Percentiles rank a stretch among this genome's conserved stretches.
These are phyloP conservation scores for Rhexocercosporidium sp. DNA, from an alignment of 2,329 filamentous ascomycete genomes.

Conservation along the genomic window DNA sequence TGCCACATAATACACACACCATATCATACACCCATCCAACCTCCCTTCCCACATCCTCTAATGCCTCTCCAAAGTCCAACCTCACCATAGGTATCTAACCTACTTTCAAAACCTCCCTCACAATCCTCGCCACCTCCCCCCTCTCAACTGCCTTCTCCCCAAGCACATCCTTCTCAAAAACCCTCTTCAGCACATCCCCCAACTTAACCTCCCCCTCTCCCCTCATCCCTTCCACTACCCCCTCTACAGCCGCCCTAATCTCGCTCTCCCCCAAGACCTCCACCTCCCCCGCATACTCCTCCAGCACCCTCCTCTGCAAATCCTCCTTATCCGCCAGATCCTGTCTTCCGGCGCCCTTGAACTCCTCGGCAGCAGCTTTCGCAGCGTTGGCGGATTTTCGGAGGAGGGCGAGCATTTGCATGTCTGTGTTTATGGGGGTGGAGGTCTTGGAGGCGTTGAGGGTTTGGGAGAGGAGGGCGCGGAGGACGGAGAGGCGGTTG, in stretches of 20 bases:
- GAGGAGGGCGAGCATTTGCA: slow-evolving; percentile 70
- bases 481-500: slow-evolving; percentile 70
- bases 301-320: slow-evolving; percentile 66
- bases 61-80: neutral
- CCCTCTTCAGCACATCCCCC: slow-evolving; percentile 67
- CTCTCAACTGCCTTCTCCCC: slow-evolving; percentile 70
- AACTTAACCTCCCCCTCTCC: slow-evolving; percentile 52
- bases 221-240: slow-evolving; percentile 56
- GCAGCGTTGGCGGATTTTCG: slow-evolving; percentile 64
- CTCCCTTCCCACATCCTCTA: too few species aligned
- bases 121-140: slow-evolving; percentile 62
- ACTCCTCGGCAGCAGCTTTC: slow-evolving; percentile 66
- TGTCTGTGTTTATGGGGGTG: slow-evolving; percentile 72
- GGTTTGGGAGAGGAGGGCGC: slow-evolving; percentile 69
- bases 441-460: slow-evolving; percentile 78
- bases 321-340: slow-evolving; percentile 76
- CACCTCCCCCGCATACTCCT: slow-evolving; percentile 66
- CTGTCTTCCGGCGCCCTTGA: slow-evolving; percentile 63
- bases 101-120: slow-evolving; percentile 55
- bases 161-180: slow-evolving; percentile 58
- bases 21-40: neutral
- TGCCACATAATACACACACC: neutral
- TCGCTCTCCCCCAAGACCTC: slow-evolving; percentile 63
- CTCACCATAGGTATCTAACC: too few species aligned
- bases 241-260: slow-evolving; percentile 58